These are phyloP conservation scores for Psidium guajava DNA, from an alignment of 345 rosid species.

Conservation along the genomic window DNA sequence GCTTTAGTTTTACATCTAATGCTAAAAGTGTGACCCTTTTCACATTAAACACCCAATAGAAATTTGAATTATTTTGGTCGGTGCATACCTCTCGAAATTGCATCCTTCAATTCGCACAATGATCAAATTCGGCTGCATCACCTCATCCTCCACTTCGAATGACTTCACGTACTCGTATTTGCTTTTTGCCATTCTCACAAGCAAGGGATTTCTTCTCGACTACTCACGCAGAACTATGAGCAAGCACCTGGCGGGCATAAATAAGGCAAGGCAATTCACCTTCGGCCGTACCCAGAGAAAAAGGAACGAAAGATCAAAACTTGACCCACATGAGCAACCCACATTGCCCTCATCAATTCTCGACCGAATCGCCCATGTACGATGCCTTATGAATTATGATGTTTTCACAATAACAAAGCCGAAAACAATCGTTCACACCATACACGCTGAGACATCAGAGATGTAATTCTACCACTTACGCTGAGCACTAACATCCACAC, in stretches of 20 bases:
- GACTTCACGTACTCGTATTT: slow-evolving; percentile 84
- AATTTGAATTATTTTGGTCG: background rate
- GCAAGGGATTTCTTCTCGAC: background rate
- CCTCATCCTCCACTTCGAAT: slow-evolving; percentile 59
- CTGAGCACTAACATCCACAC: background rate
- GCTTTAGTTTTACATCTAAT: background rate
- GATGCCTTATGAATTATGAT: background rate
- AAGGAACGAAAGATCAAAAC: background rate
- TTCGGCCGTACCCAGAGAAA: background rate
- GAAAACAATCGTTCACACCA: background rate
- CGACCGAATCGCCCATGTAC: background rate
- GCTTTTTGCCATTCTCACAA: slow-evolving; percentile 65
- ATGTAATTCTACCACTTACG: background rate
- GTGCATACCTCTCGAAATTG: slow-evolving; percentile 39
- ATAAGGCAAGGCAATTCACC: background rate
- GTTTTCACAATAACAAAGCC: background rate
- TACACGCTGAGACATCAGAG: background rate
- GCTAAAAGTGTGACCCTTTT: background rate
- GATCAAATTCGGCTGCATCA: slow-evolving; percentile 57
- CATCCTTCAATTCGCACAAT: slow-evolving; percentile 50
- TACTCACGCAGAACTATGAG: background rate
- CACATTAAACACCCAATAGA: background rate
- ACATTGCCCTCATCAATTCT: background rate
- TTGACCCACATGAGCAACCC: background rate
- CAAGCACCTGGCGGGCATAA: background rate